Conservation (phyloP, 805 yeast species). For the Lachancea fermentati region DNA sequence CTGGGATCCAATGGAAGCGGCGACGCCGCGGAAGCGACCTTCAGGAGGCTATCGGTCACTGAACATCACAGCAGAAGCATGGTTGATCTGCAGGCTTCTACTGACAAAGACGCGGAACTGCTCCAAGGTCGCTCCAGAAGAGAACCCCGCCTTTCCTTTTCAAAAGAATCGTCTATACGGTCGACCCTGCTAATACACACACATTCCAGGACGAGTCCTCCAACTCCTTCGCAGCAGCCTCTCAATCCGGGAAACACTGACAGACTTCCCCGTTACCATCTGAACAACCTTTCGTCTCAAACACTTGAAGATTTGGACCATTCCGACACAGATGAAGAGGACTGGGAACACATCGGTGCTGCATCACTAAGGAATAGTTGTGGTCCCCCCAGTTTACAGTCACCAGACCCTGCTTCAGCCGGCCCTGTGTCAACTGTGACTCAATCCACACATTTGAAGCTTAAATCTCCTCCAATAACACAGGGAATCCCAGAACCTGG, state of each 20-base stretch:
- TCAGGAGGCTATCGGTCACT: constrained; percentile 4
- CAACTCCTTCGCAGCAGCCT: neutral
- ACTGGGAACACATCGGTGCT: constrained; percentile 91
- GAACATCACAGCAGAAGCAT: constrained; percentile 6
- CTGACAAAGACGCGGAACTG: constrained; percentile 6
- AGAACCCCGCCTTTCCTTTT: constrained; percentile 34
- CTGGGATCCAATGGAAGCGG: constrained; percentile 8
- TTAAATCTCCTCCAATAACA: neutral
- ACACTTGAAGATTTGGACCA: constrained; percentile 18
- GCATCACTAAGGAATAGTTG: constrained; percentile 44
- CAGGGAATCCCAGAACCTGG: neutral
- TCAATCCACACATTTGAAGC: neutral
- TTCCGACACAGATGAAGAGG: constrained; percentile 93
- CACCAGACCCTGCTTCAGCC: neutral
- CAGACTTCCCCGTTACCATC: constrained; percentile 2
- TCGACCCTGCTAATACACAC: constrained; percentile 24
- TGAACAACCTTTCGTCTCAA: constrained; percentile 9
- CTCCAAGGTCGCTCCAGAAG: constrained; percentile 23
- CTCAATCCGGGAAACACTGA: neutral
- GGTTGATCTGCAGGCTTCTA: constrained; percentile 3
- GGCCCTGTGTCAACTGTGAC: neutral
- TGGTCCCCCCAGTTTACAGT: constrained; percentile 11
- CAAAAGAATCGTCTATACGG: constrained; percentile 30
- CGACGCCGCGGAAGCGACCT: constrained; percentile 5
- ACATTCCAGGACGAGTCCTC: constrained; percentile 12